These are phyloP conservation scores for Kernera saxatilis DNA, from an alignment of 345 rosid genomes.

Conservation along the genomic window DNA sequence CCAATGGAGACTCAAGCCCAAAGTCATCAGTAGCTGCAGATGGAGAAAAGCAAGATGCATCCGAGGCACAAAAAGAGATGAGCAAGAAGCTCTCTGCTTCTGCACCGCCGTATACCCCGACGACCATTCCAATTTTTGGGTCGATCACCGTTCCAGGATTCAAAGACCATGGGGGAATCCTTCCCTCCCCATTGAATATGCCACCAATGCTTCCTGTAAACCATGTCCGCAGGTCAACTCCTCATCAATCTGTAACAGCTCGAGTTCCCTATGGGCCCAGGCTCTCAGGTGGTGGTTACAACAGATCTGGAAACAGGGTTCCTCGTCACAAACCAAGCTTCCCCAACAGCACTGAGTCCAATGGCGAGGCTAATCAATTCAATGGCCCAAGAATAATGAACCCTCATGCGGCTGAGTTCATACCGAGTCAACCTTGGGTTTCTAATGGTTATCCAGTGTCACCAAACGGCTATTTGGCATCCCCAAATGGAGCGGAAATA, in stretches of 20 bases:
- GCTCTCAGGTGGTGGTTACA: slow-evolving; percentile 83
- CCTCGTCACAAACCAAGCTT: slow-evolving; percentile 60
- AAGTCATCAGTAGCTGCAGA: slow-evolving; percentile 38
- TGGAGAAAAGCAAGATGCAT: slow-evolving; percentile 59
- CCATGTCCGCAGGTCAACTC: slow-evolving; percentile 67
- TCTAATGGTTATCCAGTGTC: slow-evolving; percentile 68
- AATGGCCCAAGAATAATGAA: slow-evolving; percentile 81
- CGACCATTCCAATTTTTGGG: slow-evolving; percentile 70
- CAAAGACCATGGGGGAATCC: slow-evolving; percentile 82
- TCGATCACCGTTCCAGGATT: slow-evolving; percentile 65
- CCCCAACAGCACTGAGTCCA: slow-evolving; percentile 42
- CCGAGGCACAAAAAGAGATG: slow-evolving; percentile 61
- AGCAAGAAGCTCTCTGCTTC: slow-evolving; percentile 91
- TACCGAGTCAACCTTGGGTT: slow-evolving; percentile 89
- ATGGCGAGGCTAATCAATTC: slow-evolving; percentile 51
- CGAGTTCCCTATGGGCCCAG: slow-evolving; percentile 98
- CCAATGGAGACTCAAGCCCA: slow-evolving; percentile 30
- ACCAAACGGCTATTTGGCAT: slow-evolving; percentile 53
- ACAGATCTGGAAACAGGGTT: slow-evolving; percentile 69
- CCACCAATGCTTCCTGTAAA: slow-evolving; percentile 72
- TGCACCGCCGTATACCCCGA: slow-evolving; percentile 93
- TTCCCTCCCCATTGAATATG: slow-evolving; percentile 85
- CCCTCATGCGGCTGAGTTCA: slow-evolving; percentile 96
- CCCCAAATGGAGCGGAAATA: slow-evolving; percentile 48
- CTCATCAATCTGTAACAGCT: slow-evolving; percentile 91